Evolutionary conservation across 2,329 filamentous ascomycete species (phyloP), one percentile per base, ranked within the genome.

Genomic region (Neopestalotiopsis clavispora): DNA sequence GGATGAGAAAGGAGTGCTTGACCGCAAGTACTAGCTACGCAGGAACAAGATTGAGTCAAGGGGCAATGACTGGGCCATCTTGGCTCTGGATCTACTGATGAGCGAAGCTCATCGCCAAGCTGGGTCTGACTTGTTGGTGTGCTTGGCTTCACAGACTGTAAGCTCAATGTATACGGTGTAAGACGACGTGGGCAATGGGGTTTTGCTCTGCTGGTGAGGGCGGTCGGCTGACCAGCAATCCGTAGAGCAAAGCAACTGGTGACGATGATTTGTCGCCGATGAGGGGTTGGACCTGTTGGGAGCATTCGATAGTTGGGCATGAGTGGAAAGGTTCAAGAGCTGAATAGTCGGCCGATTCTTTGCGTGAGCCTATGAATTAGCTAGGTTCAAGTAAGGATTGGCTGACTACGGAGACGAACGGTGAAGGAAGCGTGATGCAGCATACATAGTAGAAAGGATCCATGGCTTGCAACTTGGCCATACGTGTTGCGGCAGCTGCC

Each of bases 101-200:
- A 32, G n/a, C 6, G 57, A 59, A 59, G 57, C 30, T 59, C 57
- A 34, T 59, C n/a, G 57, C 57, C 59, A 62, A 62, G 59, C 59
- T 62, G 59, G 6, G 14, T 10, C 59, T 23, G 32, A 40, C 59
- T 38, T 38, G 30, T 38, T 38, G 30, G n/a, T 34, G 30, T 62
- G 45, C 45, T 42, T 59, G 57, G 57, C 23, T 28, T 6, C 20
- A 10, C 13, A 28, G 23, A 38, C 13, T 20, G 59, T 34, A 42
- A 62, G 59, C 32, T 40, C 34, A 17, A 62, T 38, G 59, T 28
- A 28, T 28, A 28, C 23, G 23, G 23, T 28, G 23, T 62, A 17
- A 62, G 59, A 34, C 59, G 17, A 62, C 59, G 13, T 62, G 28
- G 28, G n/a, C 32, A 13, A 40, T 40, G 30, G 34, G 20, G 28